Evolutionary conservation across 2,329 filamentous ascomycete genomes (phyloP).

Genomic region (Aquanectria penicillioides): DNA sequence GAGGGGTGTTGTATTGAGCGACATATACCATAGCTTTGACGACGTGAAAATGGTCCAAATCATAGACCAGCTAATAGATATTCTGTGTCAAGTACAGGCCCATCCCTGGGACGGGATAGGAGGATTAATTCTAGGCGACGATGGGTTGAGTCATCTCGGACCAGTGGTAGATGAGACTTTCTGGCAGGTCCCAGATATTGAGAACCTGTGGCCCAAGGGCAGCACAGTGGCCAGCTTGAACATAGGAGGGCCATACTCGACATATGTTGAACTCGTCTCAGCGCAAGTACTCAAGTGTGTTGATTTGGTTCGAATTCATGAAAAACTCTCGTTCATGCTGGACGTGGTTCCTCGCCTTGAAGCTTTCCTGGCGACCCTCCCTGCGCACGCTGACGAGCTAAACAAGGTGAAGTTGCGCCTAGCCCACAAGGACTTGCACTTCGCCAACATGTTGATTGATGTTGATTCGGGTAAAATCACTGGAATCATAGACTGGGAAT

Average conservation of each 20-base stretch:
- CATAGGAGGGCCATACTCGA: conserved; percentile 37
- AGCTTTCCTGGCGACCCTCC: conserved; percentile 31
- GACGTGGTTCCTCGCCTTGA: conserved; percentile 42
- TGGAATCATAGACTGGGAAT: conserved; percentile 42
- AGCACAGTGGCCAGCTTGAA: conserved; percentile 42
- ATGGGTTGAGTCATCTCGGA: neutral
- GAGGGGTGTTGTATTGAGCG: conserved; percentile 40
- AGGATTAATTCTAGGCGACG: neutral
- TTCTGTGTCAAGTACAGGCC: conserved; percentile 41
- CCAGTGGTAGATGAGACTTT: conserved; percentile 9
- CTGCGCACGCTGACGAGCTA: conserved; percentile 24
- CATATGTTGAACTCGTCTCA: conserved; percentile 40
- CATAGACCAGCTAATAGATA: conserved; percentile 43
- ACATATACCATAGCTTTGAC: conserved; percentile 40
- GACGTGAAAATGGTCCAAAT: conserved; percentile 25
- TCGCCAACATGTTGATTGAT: conserved; percentile 50
- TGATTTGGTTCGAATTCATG: neutral
- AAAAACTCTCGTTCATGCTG: no score
- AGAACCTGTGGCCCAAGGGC: neutral
- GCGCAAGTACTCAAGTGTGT: conserved; percentile 5
- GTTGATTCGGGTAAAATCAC: conserved; percentile 36
- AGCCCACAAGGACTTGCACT: conserved; percentile 51
- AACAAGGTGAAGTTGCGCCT: conserved; percentile 33
- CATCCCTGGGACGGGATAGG: conserved; percentile 8
- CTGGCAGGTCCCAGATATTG: neutral